phyloP scores from a whole-genome alignment of 345 rosid species.

The Nasturtium officinale region DNA sequence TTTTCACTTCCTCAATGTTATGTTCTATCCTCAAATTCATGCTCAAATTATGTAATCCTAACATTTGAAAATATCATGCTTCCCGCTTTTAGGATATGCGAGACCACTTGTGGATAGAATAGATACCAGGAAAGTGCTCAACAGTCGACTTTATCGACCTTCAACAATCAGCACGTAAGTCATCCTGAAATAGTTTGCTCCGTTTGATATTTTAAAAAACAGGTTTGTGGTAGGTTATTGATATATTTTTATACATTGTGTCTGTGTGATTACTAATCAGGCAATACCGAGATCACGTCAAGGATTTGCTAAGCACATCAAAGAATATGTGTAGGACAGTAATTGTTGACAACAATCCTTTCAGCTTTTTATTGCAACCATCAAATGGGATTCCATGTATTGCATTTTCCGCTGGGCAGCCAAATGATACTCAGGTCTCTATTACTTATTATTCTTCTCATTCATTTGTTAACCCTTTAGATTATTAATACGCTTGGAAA shows the following conservation, averaged over 20 bases:
- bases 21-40: neutral
- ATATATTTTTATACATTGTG: neutral
- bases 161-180: constrained; percentile 95
- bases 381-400: constrained; percentile 93
- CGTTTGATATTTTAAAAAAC: neutral
- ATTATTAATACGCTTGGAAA: neutral
- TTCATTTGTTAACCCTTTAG: neutral
- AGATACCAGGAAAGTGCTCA: constrained; percentile 68
- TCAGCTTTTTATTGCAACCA: constrained; percentile 95
- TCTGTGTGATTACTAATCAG: constrained; percentile 44
- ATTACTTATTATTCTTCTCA: neutral
- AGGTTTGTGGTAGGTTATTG: constrained; percentile 2
- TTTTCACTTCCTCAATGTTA: constrained; percentile 20
- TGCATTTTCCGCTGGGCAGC: constrained; percentile 86
- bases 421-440: constrained; percentile 74
- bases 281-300: constrained; percentile 81
- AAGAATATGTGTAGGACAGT: constrained; percentile 77
- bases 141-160: constrained; percentile 87
- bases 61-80: constrained; percentile 3
- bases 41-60: neutral
- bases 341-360: constrained; percentile 94
- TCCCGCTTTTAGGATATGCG: constrained; percentile 71
- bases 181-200: constrained; percentile 9
- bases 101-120: constrained; percentile 91
- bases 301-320: constrained; percentile 80